A percentile compares a stretch with the other conserved stretches of the same genome.
Conservation (phyloP, 768 basidiomycete species). For the Neoboletus magnificus region DNA sequence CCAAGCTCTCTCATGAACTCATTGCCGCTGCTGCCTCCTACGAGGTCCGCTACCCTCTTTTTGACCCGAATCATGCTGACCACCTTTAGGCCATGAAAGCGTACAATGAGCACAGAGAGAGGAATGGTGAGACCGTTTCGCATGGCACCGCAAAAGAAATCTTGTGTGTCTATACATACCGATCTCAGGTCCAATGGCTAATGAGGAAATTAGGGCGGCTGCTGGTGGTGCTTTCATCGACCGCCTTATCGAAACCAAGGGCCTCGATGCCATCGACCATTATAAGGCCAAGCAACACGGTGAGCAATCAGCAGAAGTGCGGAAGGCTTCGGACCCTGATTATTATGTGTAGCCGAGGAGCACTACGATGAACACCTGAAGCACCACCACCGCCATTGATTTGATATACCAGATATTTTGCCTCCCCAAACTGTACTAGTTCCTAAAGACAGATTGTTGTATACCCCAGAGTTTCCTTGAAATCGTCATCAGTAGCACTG, state of each 20-base stretch:
- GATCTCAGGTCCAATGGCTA: background rate
- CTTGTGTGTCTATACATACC: constrained; percentile 36
- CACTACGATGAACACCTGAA: background rate
- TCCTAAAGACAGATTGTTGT: background rate
- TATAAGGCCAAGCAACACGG: constrained; percentile 41
- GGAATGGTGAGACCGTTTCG: constrained; percentile 44
- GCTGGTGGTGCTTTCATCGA: constrained; percentile 52
- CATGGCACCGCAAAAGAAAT: constrained; percentile 58
- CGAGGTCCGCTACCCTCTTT: constrained; percentile 40
- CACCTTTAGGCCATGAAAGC: constrained; percentile 56
- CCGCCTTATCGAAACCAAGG: constrained; percentile 55
- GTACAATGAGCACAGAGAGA: constrained; percentile 51
- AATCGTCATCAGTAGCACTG: background rate
- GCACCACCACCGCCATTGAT: background rate
- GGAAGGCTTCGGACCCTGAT: background rate
- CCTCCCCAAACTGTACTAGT: background rate
- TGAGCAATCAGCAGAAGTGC: constrained; percentile 3
- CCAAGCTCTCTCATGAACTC: constrained; percentile 60
- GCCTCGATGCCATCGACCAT: constrained; percentile 46
- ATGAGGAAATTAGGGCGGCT: constrained; percentile 43
- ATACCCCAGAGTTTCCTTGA: constrained; percentile 2
- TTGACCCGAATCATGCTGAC: background rate
- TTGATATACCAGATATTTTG: background rate
- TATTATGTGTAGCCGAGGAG: constrained; percentile 2
- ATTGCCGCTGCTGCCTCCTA: constrained; percentile 65